Conservation (phyloP, 2,329 filamentous ascomycete genomes). For the Pyrenophora graminea region DNA sequence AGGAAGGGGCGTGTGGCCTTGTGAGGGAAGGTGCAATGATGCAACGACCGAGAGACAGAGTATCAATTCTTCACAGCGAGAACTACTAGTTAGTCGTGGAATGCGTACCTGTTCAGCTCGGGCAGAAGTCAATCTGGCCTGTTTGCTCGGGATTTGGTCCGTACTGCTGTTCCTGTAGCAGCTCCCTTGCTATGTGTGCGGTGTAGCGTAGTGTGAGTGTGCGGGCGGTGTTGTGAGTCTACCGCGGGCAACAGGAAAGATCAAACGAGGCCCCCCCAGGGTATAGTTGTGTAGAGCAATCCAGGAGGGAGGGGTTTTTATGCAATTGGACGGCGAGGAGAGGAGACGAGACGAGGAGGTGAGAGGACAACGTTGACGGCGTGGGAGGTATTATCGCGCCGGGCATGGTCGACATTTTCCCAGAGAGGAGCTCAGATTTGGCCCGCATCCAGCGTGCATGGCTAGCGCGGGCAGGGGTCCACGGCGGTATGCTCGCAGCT, state of each 20-base stretch:
- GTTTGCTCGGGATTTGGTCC: slow-evolving; percentile 36
- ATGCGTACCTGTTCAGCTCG: slow-evolving; percentile 24
- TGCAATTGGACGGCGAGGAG: slow-evolving; percentile 25
- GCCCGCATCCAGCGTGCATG: slow-evolving; percentile 3
- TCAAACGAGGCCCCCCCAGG: slow-evolving; percentile 6
- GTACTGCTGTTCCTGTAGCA: slow-evolving; percentile 35
- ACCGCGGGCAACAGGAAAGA: slow-evolving; percentile 22
- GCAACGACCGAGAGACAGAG: neutral
- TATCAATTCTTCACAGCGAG: slow-evolving; percentile 20
- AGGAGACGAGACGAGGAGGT: slow-evolving; percentile 21
- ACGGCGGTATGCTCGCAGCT: slow-evolving; percentile 19
- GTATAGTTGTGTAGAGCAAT: slow-evolving; percentile 17
- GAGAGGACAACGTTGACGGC: slow-evolving; percentile 26
- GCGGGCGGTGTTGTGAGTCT: slow-evolving; percentile 10
- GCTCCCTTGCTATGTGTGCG: slow-evolving; percentile 39
- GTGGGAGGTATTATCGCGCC: slow-evolving; percentile 30
- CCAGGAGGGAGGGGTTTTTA: slow-evolving; percentile 12
- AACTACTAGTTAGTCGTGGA: neutral
- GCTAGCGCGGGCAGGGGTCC: slow-evolving; percentile 15
- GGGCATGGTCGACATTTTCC: slow-evolving; percentile 32
- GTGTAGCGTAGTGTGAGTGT: slow-evolving; percentile 12
- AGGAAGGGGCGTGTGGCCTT: slow-evolving; percentile 5
- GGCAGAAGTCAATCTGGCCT: slow-evolving; percentile 46
- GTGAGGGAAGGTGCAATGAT: slow-evolving; percentile 13
- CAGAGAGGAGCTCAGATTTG: slow-evolving; percentile 15